Evolutionary conservation across 176 grass and related monocot species (phyloP).

Genomic region (Oryza rufipogon): DNA sequence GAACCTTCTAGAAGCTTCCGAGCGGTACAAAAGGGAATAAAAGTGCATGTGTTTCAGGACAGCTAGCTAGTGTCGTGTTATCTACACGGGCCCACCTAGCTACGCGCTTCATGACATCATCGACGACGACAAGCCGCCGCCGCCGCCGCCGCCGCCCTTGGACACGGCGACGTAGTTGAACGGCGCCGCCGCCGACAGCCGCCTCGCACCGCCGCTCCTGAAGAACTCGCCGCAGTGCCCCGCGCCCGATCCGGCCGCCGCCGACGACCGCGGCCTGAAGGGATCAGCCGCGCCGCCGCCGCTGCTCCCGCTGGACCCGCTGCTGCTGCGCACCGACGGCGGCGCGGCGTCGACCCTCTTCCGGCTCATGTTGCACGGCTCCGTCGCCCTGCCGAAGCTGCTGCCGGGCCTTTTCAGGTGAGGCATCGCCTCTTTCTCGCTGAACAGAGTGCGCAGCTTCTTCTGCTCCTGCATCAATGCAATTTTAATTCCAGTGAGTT

Average conservation of each 20-base stretch:
- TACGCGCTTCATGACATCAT: conserved; percentile 33
- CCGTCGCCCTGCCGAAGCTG: conserved; percentile 44
- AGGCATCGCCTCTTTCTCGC: conserved; percentile 68
- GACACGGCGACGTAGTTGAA: conserved; percentile 11
- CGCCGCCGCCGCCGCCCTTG: neutral
- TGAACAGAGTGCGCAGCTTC: conserved; percentile 59
- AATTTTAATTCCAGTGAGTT: neutral
- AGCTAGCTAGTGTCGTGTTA: neutral
- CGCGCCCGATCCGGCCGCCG: conserved; percentile 5
- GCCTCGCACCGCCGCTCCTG: conserved; percentile 9
- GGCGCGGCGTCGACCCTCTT: conserved; percentile 45
- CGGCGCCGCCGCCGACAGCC: conserved; percentile 12
- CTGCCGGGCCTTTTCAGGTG: conserved; percentile 50
- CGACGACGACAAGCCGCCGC: conserved; percentile 39
- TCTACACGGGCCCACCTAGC: neutral
- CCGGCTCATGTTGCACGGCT: conserved; percentile 47
- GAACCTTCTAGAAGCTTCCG: neutral
- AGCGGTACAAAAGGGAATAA: neutral
- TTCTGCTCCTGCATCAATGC: conserved; percentile 61
- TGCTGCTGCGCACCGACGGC: conserved; percentile 51
- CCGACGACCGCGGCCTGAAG: conserved; percentile 46
- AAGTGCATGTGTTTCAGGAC: neutral
- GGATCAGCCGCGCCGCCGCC: neutral
- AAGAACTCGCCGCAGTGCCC: neutral
- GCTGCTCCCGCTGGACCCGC: neutral